These are phyloP conservation scores for Thuja plicata DNA, from an alignment of 83 land plant genomes.

Conservation along the genomic window DNA sequence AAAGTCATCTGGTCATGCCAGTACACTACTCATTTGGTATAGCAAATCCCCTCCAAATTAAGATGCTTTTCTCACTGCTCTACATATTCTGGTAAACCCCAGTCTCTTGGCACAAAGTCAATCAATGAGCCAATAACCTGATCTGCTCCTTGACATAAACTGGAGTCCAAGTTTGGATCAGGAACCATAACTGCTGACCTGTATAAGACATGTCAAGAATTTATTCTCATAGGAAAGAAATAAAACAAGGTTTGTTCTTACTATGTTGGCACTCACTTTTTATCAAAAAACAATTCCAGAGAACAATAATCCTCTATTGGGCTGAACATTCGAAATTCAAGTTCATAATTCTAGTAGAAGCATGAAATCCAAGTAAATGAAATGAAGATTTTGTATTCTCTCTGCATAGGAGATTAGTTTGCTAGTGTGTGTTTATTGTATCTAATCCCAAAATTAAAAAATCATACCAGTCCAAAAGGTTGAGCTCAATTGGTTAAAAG, in stretches of 20 bases:
- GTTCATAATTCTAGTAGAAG: neutral
- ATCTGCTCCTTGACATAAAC: conserved; percentile 68
- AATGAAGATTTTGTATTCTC: neutral
- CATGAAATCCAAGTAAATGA: neutral
- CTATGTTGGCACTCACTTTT: neutral
- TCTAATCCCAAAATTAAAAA: neutral
- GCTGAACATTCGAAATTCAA: neutral
- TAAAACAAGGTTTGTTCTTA: neutral
- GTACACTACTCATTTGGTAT: neutral
- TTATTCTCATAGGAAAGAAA: neutral
- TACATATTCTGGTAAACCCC: conserved; percentile 77
- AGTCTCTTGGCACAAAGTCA: conserved; percentile 71
- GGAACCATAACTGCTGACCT: conserved; percentile 96
- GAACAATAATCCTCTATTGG: neutral
- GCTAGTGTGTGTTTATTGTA: neutral
- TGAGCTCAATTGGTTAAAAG: no score
- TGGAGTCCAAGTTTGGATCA: conserved; percentile 73
- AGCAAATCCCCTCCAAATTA: neutral
- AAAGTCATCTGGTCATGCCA: neutral
- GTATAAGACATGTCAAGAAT: conserved; percentile 12
- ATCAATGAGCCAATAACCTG: conserved; percentile 65
- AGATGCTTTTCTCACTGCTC: neutral
- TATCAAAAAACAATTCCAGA: neutral
- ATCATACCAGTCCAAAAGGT: no score
- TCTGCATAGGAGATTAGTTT: neutral